A percentile compares a stretch with the other conserved stretches of the same genome.
phyloP scores from a whole-genome alignment of 2,329 filamentous ascomycete species.

The Bertia moriformis region DNA sequence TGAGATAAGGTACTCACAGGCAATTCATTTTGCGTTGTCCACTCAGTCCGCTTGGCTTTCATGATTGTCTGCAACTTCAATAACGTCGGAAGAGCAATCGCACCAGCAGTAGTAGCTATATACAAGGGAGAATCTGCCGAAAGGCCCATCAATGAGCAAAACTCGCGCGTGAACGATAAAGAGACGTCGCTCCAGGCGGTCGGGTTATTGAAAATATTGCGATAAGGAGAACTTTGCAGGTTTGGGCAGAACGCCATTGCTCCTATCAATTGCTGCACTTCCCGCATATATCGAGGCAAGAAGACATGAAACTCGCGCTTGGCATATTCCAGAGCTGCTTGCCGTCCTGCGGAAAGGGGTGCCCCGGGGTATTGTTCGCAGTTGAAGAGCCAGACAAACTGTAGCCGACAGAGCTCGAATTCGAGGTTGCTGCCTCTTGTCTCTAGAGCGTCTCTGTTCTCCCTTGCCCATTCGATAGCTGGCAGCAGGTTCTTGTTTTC shows the following conservation, averaged over 20 bases:
- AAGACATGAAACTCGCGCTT: slow-evolving; percentile 61
- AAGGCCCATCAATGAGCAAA: slow-evolving; percentile 79
- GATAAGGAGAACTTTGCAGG: slow-evolving; percentile 64
- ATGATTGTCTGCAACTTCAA: slow-evolving; percentile 81
- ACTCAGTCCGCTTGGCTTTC: slow-evolving; percentile 79
- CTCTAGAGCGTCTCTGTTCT: slow-evolving; percentile 59
- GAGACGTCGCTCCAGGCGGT: slow-evolving; percentile 72
- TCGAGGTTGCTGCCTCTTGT: slow-evolving; percentile 79
- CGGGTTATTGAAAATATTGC: slow-evolving; percentile 59
- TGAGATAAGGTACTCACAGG: slow-evolving; percentile 34
- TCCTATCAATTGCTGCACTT: slow-evolving; percentile 69
- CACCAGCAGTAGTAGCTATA: slow-evolving; percentile 79
- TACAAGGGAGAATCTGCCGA: slow-evolving; percentile 88
- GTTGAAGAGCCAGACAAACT: slow-evolving; percentile 79
- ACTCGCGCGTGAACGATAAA: slow-evolving; percentile 80
- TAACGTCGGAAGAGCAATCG: slow-evolving; percentile 76
- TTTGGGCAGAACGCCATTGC: slow-evolving; percentile 71
- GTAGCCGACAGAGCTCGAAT: slow-evolving; percentile 80
- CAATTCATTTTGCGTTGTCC: slow-evolving; percentile 82
- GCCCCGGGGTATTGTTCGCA: slow-evolving; percentile 32
- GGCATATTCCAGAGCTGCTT: slow-evolving; percentile 63
- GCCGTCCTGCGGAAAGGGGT: slow-evolving; percentile 35
- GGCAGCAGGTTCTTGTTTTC: slow-evolving; percentile 55
- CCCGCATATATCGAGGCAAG: slow-evolving; percentile 56
- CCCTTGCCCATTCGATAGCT: slow-evolving; percentile 74